A percentile compares a stretch with the other conserved stretches of the same genome.
These are phyloP conservation scores for Pilaira anomala DNA, from an alignment of 192 early-diverging fungal genomes.

Conservation along the genomic window DNA sequence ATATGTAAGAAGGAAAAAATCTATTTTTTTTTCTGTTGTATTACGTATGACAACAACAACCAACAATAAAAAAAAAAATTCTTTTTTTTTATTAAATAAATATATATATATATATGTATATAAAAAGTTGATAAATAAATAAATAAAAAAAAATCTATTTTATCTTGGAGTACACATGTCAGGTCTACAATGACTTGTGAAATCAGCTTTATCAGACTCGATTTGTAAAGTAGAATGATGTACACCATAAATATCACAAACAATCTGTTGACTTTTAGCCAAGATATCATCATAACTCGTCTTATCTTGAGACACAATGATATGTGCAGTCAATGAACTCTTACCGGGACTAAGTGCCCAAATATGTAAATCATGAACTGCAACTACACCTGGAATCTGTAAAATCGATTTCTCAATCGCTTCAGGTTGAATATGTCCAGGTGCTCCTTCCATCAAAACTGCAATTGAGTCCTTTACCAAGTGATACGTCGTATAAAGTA, in stretches of 20 bases:
- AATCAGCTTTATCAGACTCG: constrained; percentile 37
- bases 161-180: constrained; percentile 37
- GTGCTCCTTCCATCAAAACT: constrained; percentile 75
- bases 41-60: too few relatives aligned
- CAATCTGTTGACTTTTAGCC: constrained; percentile 42
- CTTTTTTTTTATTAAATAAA: too few relatives aligned
- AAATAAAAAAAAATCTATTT: background rate
- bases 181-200: constrained; percentile 49
- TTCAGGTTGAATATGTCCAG: constrained; percentile 48
- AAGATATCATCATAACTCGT: constrained; percentile 45
- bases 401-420: constrained; percentile 40
- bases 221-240: constrained; percentile 58
- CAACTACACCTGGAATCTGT: constrained; percentile 44
- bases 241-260: constrained; percentile 50
- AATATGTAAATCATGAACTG: constrained; percentile 55
- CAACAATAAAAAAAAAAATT: too few relatives aligned
- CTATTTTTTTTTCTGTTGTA: background rate
- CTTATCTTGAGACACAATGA: constrained; percentile 23
- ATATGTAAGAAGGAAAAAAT: too few relatives aligned
- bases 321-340: constrained; percentile 35
- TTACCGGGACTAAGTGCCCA: constrained; percentile 57
- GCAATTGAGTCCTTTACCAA: constrained; percentile 60
- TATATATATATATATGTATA: background rate
- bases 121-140: background rate
- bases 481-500: constrained; percentile 67